Conservation (phyloP, 2,329 filamentous ascomycete genomes). For the Coniella lustricola region DNA sequence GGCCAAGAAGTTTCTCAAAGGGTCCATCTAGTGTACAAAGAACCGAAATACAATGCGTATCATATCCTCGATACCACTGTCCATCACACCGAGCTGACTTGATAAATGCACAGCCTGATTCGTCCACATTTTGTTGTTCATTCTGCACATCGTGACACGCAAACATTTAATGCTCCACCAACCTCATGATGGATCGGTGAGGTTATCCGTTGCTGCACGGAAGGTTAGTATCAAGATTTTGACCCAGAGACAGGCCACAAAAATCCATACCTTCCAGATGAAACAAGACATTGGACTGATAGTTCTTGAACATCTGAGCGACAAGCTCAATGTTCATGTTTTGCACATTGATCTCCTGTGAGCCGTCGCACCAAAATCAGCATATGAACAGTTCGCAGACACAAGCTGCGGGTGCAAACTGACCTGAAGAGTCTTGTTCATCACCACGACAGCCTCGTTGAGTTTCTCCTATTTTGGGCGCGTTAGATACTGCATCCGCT, state of each 20-base stretch:
- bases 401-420: constrained; percentile 11
- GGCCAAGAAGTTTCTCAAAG: constrained; percentile 29
- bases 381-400: not conserved
- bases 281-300: constrained; percentile 95
- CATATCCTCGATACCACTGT: too few relatives aligned
- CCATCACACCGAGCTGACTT: not conserved
- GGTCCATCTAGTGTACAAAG: not conserved
- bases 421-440: constrained; percentile 90
- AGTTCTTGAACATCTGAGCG: constrained; percentile 99
- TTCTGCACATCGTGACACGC: not conserved
- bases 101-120: too few relatives aligned
- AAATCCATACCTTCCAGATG: constrained; percentile 74
- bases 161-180: too few relatives aligned
- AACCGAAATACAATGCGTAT: not conserved
- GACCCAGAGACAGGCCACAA: too few relatives aligned
- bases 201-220: constrained; percentile 65
- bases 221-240: not conserved
- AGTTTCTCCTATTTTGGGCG: constrained; percentile 70
- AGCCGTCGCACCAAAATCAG: not conserved
- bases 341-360: constrained; percentile 89
- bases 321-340: constrained; percentile 99
- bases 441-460: constrained; percentile 84
- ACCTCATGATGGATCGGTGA: constrained; percentile 65
- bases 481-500: constrained; percentile 9
- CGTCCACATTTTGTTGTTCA: not conserved